phyloP scores from a whole-genome alignment of 768 basidiomycete genomes.

The Boletus rufocinnamomeus region DNA sequence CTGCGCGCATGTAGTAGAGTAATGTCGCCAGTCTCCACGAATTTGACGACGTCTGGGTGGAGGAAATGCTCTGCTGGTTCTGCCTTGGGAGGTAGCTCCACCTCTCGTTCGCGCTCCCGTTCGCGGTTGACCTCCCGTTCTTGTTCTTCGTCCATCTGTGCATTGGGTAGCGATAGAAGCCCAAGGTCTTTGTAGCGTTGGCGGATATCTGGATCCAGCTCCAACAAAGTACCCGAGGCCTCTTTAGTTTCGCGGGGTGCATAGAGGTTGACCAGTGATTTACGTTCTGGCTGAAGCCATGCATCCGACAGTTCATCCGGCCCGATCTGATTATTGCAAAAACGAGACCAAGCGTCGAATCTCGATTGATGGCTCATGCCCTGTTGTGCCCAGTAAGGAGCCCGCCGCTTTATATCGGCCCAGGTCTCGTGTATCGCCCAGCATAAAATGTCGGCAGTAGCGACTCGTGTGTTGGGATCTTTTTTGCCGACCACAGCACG shows the following conservation, averaged over 20 bases:
- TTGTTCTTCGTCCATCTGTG: slow-evolving; percentile 42
- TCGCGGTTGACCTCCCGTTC: slow-evolving; percentile 41
- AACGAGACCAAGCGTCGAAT: slow-evolving; percentile 16
- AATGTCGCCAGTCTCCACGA: too few relatives aligned
- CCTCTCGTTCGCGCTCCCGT: too few relatives aligned
- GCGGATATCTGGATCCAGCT: slow-evolving; percentile 1
- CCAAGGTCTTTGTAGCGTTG: slow-evolving; percentile 15
- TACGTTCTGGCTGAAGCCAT: slow-evolving; percentile 43
- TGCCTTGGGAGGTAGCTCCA: too few relatives aligned
- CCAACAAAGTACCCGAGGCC: too few relatives aligned
- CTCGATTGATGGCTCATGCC: slow-evolving; percentile 16
- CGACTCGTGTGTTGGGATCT: not conserved
- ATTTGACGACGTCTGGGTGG: too few relatives aligned
- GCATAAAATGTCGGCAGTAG: slow-evolving; percentile 36
- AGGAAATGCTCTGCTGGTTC: too few relatives aligned
- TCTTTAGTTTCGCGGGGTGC: not conserved
- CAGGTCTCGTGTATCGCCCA: slow-evolving; percentile 51
- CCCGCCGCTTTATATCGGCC: not conserved
- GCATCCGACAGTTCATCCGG: slow-evolving; percentile 3
- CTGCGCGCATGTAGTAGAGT: too few relatives aligned
- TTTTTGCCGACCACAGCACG: slow-evolving; percentile 23
- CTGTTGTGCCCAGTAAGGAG: slow-evolving; percentile 24
- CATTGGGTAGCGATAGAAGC: slow-evolving; percentile 6
- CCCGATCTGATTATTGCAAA: not conserved
- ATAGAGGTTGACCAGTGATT: slow-evolving; percentile 39